A percentile compares a stretch with the other conserved stretches of the same genome.
phyloP scores from a whole-genome alignment of 768 basidiomycete species.

The Phanerochaete sordida region DNA sequence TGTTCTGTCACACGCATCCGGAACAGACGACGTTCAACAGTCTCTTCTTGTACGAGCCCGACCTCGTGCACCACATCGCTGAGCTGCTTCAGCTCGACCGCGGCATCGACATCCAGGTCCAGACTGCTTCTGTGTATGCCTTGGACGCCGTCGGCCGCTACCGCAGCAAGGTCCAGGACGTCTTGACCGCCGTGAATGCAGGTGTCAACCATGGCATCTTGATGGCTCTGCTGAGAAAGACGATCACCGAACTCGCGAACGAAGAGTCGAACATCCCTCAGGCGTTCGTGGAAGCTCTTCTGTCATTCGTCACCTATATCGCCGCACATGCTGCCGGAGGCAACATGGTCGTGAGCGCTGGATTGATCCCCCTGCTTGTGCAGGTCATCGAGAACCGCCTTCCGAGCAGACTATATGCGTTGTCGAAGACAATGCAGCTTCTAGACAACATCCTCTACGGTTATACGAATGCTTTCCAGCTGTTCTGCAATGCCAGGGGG shows the following conservation, averaged over 20 bases:
- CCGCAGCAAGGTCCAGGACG: slow-evolving; percentile 78
- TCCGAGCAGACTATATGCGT: slow-evolving; percentile 63
- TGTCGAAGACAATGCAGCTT: slow-evolving; percentile 89
- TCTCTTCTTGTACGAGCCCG: slow-evolving; percentile 93
- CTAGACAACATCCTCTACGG: slow-evolving; percentile 92
- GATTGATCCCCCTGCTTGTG: slow-evolving; percentile 83
- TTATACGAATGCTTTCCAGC: slow-evolving; percentile 80
- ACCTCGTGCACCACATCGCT: slow-evolving; percentile 83
- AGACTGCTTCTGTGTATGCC: slow-evolving; percentile 84
- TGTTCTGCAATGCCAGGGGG: slow-evolving; percentile 83
- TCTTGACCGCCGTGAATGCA: slow-evolving; percentile 86
- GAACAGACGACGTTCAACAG: slow-evolving; percentile 77
- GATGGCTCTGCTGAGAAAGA: slow-evolving; percentile 84
- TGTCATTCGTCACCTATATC: slow-evolving; percentile 85
- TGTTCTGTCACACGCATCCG: slow-evolving; percentile 83
- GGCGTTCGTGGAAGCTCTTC: slow-evolving; percentile 76
- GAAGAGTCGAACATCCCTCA: slow-evolving; percentile 65
- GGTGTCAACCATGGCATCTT: slow-evolving; percentile 95
- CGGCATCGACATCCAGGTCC: slow-evolving; percentile 65
- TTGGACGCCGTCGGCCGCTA: slow-evolving; percentile 89
- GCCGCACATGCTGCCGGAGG: slow-evolving; percentile 82
- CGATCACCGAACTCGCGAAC: slow-evolving; percentile 67
- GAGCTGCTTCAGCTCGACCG: slow-evolving; percentile 83
- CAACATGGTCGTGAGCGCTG: slow-evolving; percentile 93
- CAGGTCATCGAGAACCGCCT: slow-evolving; percentile 82